Evolutionary conservation across 2,329 filamentous ascomycete genomes (phyloP).

Genomic region (Ophiostoma montium): DNA sequence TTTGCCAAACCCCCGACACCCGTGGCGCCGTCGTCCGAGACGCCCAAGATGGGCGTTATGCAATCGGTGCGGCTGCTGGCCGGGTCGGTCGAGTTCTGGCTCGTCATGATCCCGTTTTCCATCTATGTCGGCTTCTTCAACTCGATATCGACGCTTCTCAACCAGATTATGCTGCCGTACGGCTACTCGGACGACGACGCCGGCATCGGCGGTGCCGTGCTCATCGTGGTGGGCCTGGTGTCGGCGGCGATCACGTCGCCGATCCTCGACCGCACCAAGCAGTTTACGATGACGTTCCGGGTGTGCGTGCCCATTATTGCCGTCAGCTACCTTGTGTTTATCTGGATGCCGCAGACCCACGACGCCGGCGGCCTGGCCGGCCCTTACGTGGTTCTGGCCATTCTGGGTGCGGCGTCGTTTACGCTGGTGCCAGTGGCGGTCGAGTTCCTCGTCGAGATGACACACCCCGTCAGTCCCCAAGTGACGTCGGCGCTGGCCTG

Average conservation of each 20-base stretch:
- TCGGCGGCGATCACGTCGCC: constrained; percentile 63
- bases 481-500: constrained; percentile 73
- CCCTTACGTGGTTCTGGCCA: constrained; percentile 58
- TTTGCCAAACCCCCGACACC: constrained; percentile 65
- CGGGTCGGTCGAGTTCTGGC: constrained; percentile 57
- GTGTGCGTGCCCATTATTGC: constrained; percentile 61
- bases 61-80: constrained; percentile 40
- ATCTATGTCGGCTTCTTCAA: constrained; percentile 92
- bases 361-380: constrained; percentile 38
- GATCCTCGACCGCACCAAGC: constrained; percentile 72
- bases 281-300: constrained; percentile 61
- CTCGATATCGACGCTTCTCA: constrained; percentile 71
- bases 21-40: constrained; percentile 51
- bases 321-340: constrained; percentile 58
- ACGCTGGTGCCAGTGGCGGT: constrained; percentile 69
- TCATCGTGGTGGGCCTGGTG: constrained; percentile 80
- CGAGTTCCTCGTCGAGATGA: constrained; percentile 77
- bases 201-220: constrained; percentile 75
- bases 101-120: constrained; percentile 67
- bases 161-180: constrained; percentile 80
- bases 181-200: constrained; percentile 71
- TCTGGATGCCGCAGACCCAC: constrained; percentile 61
- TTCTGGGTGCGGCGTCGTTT: constrained; percentile 72
- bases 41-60: constrained; percentile 37
- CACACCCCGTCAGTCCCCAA: constrained; percentile 75